Conservation (phyloP, 2,329 filamentous ascomycete species). For the Diaporthe velutina region DNA sequence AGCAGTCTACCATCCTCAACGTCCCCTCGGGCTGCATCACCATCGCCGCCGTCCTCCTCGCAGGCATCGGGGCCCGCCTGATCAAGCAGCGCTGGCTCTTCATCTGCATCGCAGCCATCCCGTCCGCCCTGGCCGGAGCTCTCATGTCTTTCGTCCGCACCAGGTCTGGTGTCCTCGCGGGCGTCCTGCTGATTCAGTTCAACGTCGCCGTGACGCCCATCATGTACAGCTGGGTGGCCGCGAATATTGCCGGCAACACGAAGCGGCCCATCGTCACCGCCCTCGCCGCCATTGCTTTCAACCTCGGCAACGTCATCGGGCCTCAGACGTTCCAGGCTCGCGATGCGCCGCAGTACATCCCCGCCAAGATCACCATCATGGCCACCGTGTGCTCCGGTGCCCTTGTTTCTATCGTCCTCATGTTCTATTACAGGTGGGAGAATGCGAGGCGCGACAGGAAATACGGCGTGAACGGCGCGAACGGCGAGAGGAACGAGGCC, state of each 20-base stretch:
- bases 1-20: constrained; percentile 64
- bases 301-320: constrained; percentile 68
- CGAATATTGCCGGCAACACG: constrained; percentile 65
- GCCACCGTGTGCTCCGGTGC: constrained; percentile 61
- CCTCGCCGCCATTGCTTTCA: constrained; percentile 63
- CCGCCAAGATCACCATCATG: constrained; percentile 68
- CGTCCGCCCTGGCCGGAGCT: constrained; percentile 56
- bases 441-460: constrained; percentile 54
- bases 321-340: constrained; percentile 67
- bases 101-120: constrained; percentile 27
- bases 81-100: constrained; percentile 39
- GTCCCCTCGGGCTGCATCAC: constrained; percentile 66
- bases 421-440: constrained; percentile 64
- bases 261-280: constrained; percentile 65
- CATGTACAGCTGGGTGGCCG: constrained; percentile 57
- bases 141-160: constrained; percentile 65
- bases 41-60: constrained; percentile 64
- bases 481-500: constrained; percentile 53
- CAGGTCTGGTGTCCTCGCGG: constrained; percentile 59
- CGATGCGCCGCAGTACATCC: constrained; percentile 65
- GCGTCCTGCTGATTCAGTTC: constrained; percentile 60
- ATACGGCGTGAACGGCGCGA: constrained; percentile 32
- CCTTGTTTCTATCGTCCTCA: constrained; percentile 57
- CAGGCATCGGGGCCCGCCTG: constrained; percentile 47
- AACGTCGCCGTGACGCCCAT: constrained; percentile 52